Conservation (phyloP, 2,329 filamentous ascomycete species). For the Hortaea sp. region DNA sequence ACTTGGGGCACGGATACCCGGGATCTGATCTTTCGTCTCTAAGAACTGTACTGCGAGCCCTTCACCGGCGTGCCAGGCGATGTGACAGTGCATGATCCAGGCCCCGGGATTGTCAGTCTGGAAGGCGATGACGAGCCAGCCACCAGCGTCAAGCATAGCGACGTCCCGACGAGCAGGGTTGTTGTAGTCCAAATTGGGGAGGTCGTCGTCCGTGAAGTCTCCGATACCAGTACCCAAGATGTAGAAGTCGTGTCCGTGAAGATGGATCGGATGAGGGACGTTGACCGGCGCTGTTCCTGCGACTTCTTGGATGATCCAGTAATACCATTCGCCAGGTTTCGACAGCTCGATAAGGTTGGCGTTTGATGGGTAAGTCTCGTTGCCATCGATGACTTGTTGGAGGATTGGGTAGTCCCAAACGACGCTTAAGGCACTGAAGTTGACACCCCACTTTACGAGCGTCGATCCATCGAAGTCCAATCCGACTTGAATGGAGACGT, state of each 20-base stretch:
- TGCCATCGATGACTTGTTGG: conserved; percentile 30
- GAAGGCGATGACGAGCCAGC: conserved; percentile 25
- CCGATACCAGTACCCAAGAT: not conserved
- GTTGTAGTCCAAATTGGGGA: not conserved
- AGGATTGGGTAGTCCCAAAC: conserved; percentile 37
- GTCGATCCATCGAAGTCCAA: conserved; percentile 18
- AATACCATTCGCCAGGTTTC: conserved; percentile 19
- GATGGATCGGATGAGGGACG: conserved; percentile 22
- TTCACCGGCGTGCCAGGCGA: conserved; percentile 50
- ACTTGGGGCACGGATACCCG: not conserved
- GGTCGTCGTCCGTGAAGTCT: not conserved
- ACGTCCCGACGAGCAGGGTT: conserved; percentile 26
- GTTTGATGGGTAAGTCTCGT: conserved; percentile 23
- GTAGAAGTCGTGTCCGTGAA: conserved; percentile 29
- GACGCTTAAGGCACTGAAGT: conserved; percentile 33
- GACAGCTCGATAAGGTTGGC: conserved; percentile 31
- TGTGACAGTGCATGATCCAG: conserved; percentile 21
- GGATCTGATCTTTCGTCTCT: conserved; percentile 23
- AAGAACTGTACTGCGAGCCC: conserved; percentile 48
- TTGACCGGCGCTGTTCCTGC: conserved; percentile 6
- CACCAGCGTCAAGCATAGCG: conserved; percentile 21
- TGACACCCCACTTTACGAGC: conserved; percentile 30
- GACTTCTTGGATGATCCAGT: conserved; percentile 25
- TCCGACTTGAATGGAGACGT: conserved; percentile 18
- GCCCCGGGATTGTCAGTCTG: conserved; percentile 24